Evolutionary conservation across 495 filamentous ascomycete species (phyloP), one percentile per base, ranked within the genome.

Genomic region (Xylaria curta): DNA sequence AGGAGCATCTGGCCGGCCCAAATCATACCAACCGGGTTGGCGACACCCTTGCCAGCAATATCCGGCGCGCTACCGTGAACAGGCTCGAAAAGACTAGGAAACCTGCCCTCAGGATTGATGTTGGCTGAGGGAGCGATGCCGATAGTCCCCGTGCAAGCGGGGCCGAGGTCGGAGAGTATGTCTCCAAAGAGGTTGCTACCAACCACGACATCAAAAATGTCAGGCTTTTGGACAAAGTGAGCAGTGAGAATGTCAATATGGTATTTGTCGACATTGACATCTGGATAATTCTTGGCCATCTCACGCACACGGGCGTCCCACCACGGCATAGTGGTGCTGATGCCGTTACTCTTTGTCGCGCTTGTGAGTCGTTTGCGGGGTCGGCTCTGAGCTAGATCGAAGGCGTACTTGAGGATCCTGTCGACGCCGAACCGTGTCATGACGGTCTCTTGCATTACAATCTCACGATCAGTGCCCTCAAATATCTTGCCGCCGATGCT

Each of bases 111-210:
- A 5, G 82, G 81, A 83, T 95, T 94, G 12, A 94, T 92, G 59
- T 94, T 89, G 40, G 87, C 91, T 31, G 88, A 91, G 75, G 94
- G 94, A 58, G 95, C 83, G 73, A 97, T 83, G 15, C 94, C 94
- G 76, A 97, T 85, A n/a, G 89, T 92, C 5, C 93, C 94, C 3
- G 93, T 93, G 68, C 95, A 94, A 28, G 95, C 93, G 73, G 91
- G 93, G 12, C 93, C 94, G 80, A 96, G 91, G 73, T 95, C 93
- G 68, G 85, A 89, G 72, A 95, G 92, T 77, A 95, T 96, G 77
- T 96, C 93, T 70, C 93, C 93, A 76, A 96, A 95, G 60, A 95
- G 76, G 79, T 95, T 95, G 78, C 91, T 93, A 1, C 92, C 94
- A 53, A 96, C 90, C 51, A 96, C 85, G 13, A 95, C 93, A 76